phyloP scores from a whole-genome alignment of 108 stramenopile genomes.

The Asterionellopsis glacialis region DNA sequence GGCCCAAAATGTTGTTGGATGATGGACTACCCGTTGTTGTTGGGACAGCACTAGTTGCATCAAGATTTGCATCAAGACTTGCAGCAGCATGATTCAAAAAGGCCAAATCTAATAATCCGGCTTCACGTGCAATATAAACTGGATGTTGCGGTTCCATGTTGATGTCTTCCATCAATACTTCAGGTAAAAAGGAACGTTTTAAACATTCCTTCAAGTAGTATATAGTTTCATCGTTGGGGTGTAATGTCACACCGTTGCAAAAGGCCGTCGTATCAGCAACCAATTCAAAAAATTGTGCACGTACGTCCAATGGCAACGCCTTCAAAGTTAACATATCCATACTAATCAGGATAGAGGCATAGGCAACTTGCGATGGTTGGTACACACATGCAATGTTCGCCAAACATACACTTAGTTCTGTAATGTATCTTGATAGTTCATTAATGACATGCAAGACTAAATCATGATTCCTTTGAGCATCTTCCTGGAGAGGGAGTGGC shows the following conservation, averaged over 20 bases:
- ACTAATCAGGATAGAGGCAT: constrained; percentile 58
- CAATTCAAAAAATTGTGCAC: neutral
- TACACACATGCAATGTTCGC: constrained; percentile 36
- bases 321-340: constrained; percentile 50
- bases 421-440: constrained; percentile 63
- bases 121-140: constrained; percentile 40
- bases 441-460: constrained; percentile 53
- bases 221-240: constrained; percentile 9
- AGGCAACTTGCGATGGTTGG: constrained; percentile 64
- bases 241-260: constrained; percentile 1
- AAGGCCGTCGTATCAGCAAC: neutral
- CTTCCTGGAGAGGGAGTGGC: constrained; percentile 9
- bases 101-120: constrained; percentile 34
- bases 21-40: too few species aligned
- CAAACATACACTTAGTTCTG: constrained; percentile 71
- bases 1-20: too few species aligned
- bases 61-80: too few species aligned
- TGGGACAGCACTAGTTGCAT: too few species aligned
- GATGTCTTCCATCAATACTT: constrained; percentile 41
- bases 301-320: neutral
- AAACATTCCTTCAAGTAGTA: constrained; percentile 21
- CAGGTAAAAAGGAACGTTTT: constrained; percentile 35
- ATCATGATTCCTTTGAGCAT: constrained; percentile 20
- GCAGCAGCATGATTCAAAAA: neutral
- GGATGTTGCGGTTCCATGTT: constrained; percentile 29